phyloP scores from a whole-genome alignment of 345 rosid species.

The Eucalyptus rudis region DNA sequence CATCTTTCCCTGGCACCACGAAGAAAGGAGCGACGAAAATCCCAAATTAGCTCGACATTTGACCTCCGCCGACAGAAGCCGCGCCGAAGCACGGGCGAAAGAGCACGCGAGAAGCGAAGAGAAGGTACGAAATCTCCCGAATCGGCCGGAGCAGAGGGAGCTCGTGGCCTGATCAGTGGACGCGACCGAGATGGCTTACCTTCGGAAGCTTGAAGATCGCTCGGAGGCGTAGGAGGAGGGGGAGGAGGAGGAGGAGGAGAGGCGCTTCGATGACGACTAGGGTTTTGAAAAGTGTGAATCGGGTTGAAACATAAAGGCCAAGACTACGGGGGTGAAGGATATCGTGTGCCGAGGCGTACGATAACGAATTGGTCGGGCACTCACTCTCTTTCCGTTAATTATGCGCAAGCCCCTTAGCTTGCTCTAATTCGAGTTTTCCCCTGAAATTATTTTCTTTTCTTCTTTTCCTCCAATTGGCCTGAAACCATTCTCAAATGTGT shows the following conservation, averaged over 20 bases:
- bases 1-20: conserved; percentile 16
- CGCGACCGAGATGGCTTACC: neutral
- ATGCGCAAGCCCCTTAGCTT: neutral
- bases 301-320: neutral
- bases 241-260: neutral
- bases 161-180: neutral
- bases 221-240: neutral
- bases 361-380: neutral
- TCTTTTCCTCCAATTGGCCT: neutral
- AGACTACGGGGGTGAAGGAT: neutral
- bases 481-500: neutral
- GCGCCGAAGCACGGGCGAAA: neutral
- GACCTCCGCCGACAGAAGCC: neutral
- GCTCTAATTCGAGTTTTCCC: neutral
- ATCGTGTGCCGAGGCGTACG: neutral
- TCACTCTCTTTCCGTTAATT: neutral
- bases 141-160: neutral
- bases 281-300: neutral
- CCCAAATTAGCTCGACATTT: neutral
- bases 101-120: neutral
- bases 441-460: neutral
- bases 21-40: neutral
- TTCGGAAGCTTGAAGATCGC: neutral
- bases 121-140: neutral
- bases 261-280: neutral